Conservation (phyloP, 352 stramenopile genomes). For the Phytophthora crassamura region DNA sequence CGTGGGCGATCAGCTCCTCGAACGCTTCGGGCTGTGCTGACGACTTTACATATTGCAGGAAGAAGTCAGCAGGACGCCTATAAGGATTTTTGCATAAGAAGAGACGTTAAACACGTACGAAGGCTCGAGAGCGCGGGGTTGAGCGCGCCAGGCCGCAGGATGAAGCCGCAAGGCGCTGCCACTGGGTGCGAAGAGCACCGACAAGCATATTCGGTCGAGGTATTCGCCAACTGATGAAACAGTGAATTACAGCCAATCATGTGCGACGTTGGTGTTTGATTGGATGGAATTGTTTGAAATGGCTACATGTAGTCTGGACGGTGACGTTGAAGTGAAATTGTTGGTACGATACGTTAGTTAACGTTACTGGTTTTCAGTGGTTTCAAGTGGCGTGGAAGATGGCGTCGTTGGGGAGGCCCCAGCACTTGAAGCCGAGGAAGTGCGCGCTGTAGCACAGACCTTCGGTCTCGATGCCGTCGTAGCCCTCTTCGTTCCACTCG, state of each 20-base stretch:
- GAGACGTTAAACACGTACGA: constrained; percentile 9
- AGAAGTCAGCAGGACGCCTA: too few species aligned
- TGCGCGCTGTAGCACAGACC: constrained; percentile 46
- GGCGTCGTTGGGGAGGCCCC: constrained; percentile 41
- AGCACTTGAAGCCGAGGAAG: constrained; percentile 51
- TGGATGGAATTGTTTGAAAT: too few species aligned
- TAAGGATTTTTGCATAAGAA: too few species aligned
- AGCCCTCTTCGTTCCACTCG: constrained; percentile 42
- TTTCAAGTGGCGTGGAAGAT: constrained; percentile 23
- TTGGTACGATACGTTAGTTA: too few species aligned
- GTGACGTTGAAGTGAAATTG: too few species aligned
- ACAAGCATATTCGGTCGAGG: constrained; percentile 16
- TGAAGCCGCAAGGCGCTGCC: constrained; percentile 1
- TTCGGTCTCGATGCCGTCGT: constrained; percentile 53
- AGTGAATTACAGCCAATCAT: too few species aligned
- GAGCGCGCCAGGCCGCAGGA: background rate
- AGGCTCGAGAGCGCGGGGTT: constrained; percentile 2
- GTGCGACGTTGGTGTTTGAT: too few species aligned
- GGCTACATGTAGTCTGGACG: too few species aligned
- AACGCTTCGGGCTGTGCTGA: constrained; percentile 42
- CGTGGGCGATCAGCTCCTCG: constrained; percentile 63
- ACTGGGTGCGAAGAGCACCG: background rate
- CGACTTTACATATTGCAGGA: constrained; percentile 5
- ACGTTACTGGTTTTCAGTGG: too few species aligned
- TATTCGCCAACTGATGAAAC: too few species aligned